A percentile compares a stretch with the other conserved stretches of the same genome.
These are phyloP conservation scores for Kuraishia borneana DNA, from an alignment of 805 yeast species.

Conservation along the genomic window DNA sequence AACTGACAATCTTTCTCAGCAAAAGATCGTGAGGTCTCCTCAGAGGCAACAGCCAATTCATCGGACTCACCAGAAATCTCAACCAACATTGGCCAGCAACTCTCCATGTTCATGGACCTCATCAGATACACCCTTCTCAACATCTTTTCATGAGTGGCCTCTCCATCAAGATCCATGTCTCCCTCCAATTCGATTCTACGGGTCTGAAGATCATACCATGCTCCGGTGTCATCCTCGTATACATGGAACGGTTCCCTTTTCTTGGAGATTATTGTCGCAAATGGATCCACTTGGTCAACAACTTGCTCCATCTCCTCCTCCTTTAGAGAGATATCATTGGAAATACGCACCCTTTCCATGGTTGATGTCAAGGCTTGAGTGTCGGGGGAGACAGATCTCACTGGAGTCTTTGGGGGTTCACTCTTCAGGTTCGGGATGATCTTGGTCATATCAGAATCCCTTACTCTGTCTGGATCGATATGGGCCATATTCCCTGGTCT, in stretches of 20 bases:
- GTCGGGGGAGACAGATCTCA: not conserved
- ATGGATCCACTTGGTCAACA: constrained; percentile 31
- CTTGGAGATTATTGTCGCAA: constrained; percentile 17
- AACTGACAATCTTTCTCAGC: not conserved
- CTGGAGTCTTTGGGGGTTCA: not conserved
- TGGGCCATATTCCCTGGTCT: constrained; percentile 1
- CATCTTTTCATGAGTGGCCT: not conserved
- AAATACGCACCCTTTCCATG: not conserved
- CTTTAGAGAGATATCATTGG: constrained; percentile 2
- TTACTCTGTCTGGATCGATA: not conserved
- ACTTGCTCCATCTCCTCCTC: constrained; percentile 18
- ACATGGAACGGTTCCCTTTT: constrained; percentile 22
- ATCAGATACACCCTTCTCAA: not conserved
- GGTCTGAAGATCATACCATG: not conserved
- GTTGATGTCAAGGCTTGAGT: not conserved
- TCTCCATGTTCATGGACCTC: not conserved
- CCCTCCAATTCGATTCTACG: not conserved
- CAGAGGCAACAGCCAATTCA: not conserved
- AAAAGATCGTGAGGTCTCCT: not conserved
- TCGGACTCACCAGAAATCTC: not conserved
- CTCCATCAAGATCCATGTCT: not conserved
- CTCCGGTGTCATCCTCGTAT: constrained; percentile 20
- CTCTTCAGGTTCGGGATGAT: constrained; percentile 18
- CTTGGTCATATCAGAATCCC: constrained; percentile 19
- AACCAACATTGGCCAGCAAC: not conserved